These are phyloP conservation scores for Piromyces finnis DNA, from an alignment of 192 early-diverging fungal species.

Conservation along the genomic window DNA sequence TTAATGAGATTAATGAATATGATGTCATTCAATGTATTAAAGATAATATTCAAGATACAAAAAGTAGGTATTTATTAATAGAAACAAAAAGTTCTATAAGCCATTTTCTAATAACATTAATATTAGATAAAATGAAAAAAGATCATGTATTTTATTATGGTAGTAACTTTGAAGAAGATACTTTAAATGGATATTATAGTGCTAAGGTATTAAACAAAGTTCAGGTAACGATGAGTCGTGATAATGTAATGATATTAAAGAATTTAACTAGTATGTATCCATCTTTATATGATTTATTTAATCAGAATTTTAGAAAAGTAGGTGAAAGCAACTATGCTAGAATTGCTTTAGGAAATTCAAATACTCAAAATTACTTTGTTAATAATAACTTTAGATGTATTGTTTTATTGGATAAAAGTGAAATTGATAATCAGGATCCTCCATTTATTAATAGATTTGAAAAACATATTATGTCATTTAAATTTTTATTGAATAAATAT, in stretches of 20 bases:
- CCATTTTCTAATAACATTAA: background rate
- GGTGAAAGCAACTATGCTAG: background rate
- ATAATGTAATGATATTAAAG: background rate
- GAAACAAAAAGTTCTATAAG: background rate
- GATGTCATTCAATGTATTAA: background rate
- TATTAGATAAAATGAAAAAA: background rate
- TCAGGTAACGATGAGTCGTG: background rate
- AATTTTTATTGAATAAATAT: background rate
- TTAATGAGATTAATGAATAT: background rate
- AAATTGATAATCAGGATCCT: background rate
- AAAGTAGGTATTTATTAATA: background rate
- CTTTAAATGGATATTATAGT: background rate
- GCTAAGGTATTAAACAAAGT: background rate
- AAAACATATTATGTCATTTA: background rate
- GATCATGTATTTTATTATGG: background rate
- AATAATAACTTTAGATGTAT: background rate
- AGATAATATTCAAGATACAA: background rate
- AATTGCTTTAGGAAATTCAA: background rate
- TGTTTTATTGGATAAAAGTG: background rate
- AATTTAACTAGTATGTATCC: background rate
- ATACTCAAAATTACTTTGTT: background rate
- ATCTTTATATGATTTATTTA: background rate
- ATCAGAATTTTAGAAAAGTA: background rate
- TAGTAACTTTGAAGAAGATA: background rate
- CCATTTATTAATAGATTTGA: background rate